Percentiles rank a stretch among this genome's conserved stretches.
Conservation (phyloP, 768 basidiomycete genomes). For the Agaricus subrufescens region DNA sequence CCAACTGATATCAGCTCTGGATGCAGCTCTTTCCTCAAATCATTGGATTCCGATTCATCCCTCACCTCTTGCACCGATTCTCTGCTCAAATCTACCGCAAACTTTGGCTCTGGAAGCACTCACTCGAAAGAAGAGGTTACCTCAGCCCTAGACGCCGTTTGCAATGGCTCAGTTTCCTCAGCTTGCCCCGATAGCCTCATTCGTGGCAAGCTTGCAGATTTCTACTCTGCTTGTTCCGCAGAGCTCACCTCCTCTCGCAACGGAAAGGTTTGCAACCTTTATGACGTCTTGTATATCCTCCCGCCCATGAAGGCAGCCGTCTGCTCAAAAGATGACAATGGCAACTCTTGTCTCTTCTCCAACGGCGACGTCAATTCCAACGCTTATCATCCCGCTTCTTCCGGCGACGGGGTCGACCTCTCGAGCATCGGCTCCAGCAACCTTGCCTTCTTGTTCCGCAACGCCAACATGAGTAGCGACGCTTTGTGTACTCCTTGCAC, state of each 20-base stretch:
- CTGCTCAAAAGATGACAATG: conserved; percentile 72
- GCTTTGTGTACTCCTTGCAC: conserved; percentile 82
- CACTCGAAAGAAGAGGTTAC: conserved; percentile 41
- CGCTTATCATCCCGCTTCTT: conserved; percentile 16
- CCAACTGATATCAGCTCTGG: conserved; percentile 55
- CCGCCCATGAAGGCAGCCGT: conserved; percentile 60
- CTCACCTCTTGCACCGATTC: conserved; percentile 59
- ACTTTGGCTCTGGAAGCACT: conserved; percentile 45
- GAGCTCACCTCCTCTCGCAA: conserved; percentile 61
- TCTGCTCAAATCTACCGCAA: conserved; percentile 54
- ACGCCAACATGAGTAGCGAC: conserved; percentile 38
- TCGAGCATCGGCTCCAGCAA: conserved; percentile 52
- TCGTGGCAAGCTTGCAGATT: conserved; percentile 56
- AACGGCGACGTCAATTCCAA: conserved; percentile 30
- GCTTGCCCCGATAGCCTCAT: conserved; percentile 57
- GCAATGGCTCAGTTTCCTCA: conserved; percentile 37
- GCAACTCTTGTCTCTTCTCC: conserved; percentile 63
- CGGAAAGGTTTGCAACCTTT: conserved; percentile 50
- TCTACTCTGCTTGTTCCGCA: conserved; percentile 62
- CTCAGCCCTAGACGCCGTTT: conserved; percentile 51
- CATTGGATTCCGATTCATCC: conserved; percentile 55
- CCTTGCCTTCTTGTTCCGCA: conserved; percentile 79
- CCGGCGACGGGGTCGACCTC: conserved; percentile 7
- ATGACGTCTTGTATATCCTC: conserved; percentile 78
- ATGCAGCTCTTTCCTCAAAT: conserved; percentile 56